These are phyloP conservation scores for Candida schatavii DNA, from an alignment of 805 yeast species.

Conservation along the genomic window DNA sequence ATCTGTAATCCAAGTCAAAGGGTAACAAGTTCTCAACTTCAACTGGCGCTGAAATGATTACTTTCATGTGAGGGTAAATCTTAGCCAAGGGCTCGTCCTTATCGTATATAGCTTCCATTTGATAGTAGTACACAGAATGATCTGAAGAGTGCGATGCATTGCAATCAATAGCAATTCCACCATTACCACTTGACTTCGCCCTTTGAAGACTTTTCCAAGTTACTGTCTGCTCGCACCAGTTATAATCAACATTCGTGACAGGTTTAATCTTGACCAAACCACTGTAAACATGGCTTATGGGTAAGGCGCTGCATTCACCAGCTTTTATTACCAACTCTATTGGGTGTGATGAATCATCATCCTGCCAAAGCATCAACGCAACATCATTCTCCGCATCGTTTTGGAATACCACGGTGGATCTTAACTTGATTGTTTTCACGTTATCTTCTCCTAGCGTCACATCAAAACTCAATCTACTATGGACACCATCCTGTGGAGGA, in stretches of 20 bases:
- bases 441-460: constrained; percentile 68
- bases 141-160: constrained; percentile 37
- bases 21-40: constrained; percentile 85
- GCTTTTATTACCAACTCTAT: constrained; percentile 46
- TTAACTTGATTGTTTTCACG: constrained; percentile 72
- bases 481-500: constrained; percentile 63
- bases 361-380: constrained; percentile 41
- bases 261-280: constrained; percentile 65
- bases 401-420: constrained; percentile 69
- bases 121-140: constrained; percentile 58
- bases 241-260: constrained; percentile 48
- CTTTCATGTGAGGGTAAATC: constrained; percentile 80
- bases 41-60: constrained; percentile 79
- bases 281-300: constrained; percentile 64
- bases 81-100: constrained; percentile 65
- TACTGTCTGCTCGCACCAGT: constrained; percentile 65
- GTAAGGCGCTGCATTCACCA: constrained; percentile 61
- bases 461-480: constrained; percentile 72
- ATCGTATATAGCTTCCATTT: constrained; percentile 65
- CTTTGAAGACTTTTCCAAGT: constrained; percentile 62
- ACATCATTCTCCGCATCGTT: constrained; percentile 63
- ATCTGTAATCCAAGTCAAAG: constrained; percentile 67
- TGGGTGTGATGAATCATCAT: constrained; percentile 19
- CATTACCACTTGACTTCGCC: constrained; percentile 4
- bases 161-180: constrained; percentile 61